phyloP scores from a whole-genome alignment of 2,329 filamentous ascomycete genomes.

The Cladosporium sp. region DNA sequence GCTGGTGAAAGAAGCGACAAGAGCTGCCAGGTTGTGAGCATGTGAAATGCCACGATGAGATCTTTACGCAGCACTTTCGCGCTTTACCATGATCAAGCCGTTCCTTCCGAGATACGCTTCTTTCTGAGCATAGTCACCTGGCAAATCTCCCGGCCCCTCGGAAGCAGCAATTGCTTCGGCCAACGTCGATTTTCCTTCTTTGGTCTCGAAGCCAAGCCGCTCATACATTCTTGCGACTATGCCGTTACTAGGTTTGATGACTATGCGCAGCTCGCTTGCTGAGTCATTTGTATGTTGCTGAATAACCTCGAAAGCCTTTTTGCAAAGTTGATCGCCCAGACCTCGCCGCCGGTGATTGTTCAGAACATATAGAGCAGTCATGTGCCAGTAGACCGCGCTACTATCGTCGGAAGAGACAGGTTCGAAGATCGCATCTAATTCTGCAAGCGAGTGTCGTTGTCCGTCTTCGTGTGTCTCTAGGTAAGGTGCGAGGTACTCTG shows the following conservation, averaged over 20 bases:
- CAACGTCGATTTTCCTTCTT: neutral
- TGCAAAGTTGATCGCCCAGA: neutral
- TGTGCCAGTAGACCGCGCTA: neutral
- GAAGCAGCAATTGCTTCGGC: neutral
- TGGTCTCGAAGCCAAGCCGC: neutral
- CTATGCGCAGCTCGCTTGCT: neutral
- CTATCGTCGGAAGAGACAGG: neutral
- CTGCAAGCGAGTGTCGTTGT: neutral
- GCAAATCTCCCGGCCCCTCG: neutral
- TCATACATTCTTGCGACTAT: neutral
- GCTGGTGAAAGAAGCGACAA: conserved; percentile 26
- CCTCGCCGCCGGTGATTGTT: neutral
- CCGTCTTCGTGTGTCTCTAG: neutral
- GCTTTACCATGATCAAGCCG: neutral
- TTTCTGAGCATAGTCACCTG: neutral
- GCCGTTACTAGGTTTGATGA: neutral
- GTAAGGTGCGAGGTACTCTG: neutral
- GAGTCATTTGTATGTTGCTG: neutral
- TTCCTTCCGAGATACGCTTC: neutral
- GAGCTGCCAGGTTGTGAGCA: neutral
- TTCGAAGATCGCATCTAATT: neutral
- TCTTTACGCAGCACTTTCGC: neutral
- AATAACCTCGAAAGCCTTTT: neutral
- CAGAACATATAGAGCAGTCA: neutral
- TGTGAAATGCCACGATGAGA: neutral